phyloP scores from a whole-genome alignment of 2,329 filamentous ascomycete genomes.

The Samsoniella hepiali region DNA sequence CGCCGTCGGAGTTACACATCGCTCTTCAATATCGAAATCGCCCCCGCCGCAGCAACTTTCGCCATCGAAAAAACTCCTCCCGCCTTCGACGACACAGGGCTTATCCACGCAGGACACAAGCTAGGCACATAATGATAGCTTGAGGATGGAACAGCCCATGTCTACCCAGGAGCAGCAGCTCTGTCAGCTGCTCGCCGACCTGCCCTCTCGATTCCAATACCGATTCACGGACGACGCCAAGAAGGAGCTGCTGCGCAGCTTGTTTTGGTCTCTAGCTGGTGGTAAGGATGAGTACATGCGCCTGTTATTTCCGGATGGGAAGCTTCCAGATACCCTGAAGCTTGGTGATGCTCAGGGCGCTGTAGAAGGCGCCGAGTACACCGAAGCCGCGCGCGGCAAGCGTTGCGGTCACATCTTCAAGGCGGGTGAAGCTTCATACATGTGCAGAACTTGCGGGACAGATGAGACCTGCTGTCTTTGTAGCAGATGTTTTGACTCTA shows the following conservation, averaged over 20 bases:
- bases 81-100: neutral
- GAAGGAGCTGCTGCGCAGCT: slow-evolving; percentile 68
- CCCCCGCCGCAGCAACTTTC: slow-evolving; percentile 5
- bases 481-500: slow-evolving; percentile 89
- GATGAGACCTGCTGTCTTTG: slow-evolving; percentile 97
- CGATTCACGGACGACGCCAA: slow-evolving; percentile 72
- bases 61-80: neutral
- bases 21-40: neutral
- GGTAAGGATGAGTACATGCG: slow-evolving; percentile 70
- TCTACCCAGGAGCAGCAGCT: slow-evolving; percentile 76
- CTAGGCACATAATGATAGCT: slow-evolving; percentile 13
- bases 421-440: slow-evolving; percentile 86
- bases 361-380: slow-evolving; percentile 93
- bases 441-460: slow-evolving; percentile 87
- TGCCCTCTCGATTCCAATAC: slow-evolving; percentile 70
- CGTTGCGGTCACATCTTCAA: slow-evolving; percentile 98
- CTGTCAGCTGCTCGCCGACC: slow-evolving; percentile 74
- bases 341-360: slow-evolving; percentile 85
- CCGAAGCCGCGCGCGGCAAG: slow-evolving; percentile 84
- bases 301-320: slow-evolving; percentile 78
- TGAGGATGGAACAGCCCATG: slow-evolving; percentile 52
- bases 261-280: slow-evolving; percentile 84
- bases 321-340: slow-evolving; percentile 64
- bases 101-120: neutral
- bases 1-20: neutral